A percentile compares a stretch with the other conserved stretches of the same genome.
Conservation (phyloP, 805 yeast species). For the Candida corydali region DNA sequence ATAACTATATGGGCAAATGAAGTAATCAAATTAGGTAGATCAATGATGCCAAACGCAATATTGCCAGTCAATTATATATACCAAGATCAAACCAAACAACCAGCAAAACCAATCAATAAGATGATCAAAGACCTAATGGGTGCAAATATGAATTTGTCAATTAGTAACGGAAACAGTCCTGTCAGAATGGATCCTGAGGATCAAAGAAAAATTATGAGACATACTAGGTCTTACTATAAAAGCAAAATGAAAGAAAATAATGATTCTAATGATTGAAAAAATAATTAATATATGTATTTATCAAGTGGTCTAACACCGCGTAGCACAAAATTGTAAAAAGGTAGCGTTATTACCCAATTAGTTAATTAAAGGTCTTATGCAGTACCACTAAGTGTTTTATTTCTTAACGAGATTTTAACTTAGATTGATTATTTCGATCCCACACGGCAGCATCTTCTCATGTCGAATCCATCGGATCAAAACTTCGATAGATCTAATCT, state of each 20-base stretch:
- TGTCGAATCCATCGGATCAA: conserved; percentile 30
- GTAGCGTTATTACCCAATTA: background rate
- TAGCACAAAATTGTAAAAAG: too few species aligned
- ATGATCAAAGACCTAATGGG: conserved; percentile 30
- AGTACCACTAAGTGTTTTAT: too few species aligned
- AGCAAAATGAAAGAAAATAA: conserved; percentile 13
- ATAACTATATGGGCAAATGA: conserved; percentile 62
- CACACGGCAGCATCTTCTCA: too few species aligned
- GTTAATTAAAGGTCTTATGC: background rate
- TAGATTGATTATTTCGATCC: background rate
- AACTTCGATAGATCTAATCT: conserved; percentile 28
- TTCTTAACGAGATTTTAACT: too few species aligned
- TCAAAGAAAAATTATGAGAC: conserved; percentile 26
- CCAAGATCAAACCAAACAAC: conserved; percentile 13
- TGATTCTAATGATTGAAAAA: background rate
- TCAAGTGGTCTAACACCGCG: too few species aligned
- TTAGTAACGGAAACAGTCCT: conserved; percentile 14
- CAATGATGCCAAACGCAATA: conserved; percentile 54
- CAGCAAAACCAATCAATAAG: conserved; percentile 17
- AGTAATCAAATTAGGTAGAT: conserved; percentile 56
- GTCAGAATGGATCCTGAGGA: conserved; percentile 25
- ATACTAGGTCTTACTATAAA: conserved; percentile 36
- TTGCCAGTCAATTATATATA: conserved; percentile 36
- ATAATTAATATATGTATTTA: too few species aligned
- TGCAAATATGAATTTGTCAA: conserved; percentile 7